A percentile compares a stretch with the other conserved stretches of the same genome.
These are phyloP conservation scores for Biscutella laevigata DNA, from an alignment of 441 rosid species.

Conservation along the genomic window DNA sequence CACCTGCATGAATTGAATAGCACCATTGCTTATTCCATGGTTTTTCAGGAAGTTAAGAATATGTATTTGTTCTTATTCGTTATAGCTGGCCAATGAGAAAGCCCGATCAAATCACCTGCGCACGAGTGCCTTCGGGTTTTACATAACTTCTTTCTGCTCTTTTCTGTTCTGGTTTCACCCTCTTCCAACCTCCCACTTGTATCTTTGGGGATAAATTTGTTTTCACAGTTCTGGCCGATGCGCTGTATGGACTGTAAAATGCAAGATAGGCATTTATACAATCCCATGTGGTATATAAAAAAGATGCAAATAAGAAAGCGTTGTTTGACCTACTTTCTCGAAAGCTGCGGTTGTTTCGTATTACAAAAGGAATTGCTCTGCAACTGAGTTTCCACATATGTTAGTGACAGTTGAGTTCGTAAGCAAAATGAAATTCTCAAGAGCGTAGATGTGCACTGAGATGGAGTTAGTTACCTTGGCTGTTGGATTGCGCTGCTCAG, in stretches of 20 bases:
- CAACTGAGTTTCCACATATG: not conserved
- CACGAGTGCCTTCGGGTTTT: conserved; percentile 16
- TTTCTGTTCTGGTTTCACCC: conserved; percentile 39
- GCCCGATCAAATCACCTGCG: conserved; percentile 14
- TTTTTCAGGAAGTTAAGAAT: not conserved
- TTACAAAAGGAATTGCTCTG: conserved; percentile 9
- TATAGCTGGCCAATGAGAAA: not conserved
- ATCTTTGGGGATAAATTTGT: conserved; percentile 27
- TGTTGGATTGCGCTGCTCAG: not conserved
- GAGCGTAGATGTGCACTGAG: not conserved
- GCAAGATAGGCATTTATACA: conserved; percentile 9
- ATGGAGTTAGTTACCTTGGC: conserved; percentile 21
- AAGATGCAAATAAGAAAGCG: conserved; percentile 1
- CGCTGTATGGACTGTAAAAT: conserved; percentile 37
- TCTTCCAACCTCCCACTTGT: conserved; percentile 55
- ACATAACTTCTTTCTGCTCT: conserved; percentile 17
- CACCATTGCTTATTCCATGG: conserved; percentile 4
- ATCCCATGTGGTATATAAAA: not conserved
- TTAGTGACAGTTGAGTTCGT: conserved; percentile 4
- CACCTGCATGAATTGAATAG: conserved; percentile 32
- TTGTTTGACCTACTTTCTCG: conserved; percentile 36
- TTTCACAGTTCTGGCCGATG: conserved; percentile 26
- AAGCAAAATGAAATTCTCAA: not conserved
- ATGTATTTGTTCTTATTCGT: not conserved
- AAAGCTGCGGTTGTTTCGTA: conserved; percentile 21